Percentiles rank a stretch among this genome's conserved stretches.
These are phyloP conservation scores for Daedaleopsis sinensis DNA, from an alignment of 768 basidiomycete genomes.

Conservation along the genomic window DNA sequence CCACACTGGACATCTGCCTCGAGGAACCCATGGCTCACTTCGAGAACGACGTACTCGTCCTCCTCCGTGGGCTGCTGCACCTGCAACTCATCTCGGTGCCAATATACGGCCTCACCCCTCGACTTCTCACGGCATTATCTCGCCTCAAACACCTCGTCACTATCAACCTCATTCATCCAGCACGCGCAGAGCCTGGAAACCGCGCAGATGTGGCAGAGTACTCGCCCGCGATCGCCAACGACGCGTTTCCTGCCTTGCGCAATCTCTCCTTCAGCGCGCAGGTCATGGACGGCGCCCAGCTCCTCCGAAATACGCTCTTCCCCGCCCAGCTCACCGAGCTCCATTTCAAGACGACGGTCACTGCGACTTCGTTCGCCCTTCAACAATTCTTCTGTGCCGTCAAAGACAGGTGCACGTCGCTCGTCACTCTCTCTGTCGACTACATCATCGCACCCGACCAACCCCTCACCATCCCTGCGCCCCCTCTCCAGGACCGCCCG, in stretches of 20 bases:
- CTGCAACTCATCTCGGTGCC: slow-evolving; percentile 54
- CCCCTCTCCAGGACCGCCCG: slow-evolving; percentile 30
- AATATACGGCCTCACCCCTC: slow-evolving; percentile 51
- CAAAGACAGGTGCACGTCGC: slow-evolving; percentile 46
- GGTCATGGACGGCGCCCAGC: slow-evolving; percentile 38
- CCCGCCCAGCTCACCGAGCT: slow-evolving; percentile 47
- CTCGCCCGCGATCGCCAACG: slow-evolving; percentile 44
- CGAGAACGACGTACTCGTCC: slow-evolving; percentile 40
- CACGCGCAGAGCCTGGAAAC: slow-evolving; percentile 49
- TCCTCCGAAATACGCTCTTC: slow-evolving; percentile 41
- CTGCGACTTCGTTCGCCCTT: slow-evolving; percentile 47
- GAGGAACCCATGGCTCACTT: slow-evolving; percentile 41
- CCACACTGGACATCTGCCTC: slow-evolving; percentile 48
- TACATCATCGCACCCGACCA: slow-evolving; percentile 30
- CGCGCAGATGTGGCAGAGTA: slow-evolving; percentile 47
- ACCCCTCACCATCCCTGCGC: slow-evolving; percentile 16
- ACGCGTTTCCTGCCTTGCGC: slow-evolving; percentile 53
- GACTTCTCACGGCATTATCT: slow-evolving; percentile 48
- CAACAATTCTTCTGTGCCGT: slow-evolving; percentile 46
- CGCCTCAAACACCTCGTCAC: slow-evolving; percentile 43
- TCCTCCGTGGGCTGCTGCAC: slow-evolving; percentile 43
- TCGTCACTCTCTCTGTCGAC: slow-evolving; percentile 47
- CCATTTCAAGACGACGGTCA: slow-evolving; percentile 50
- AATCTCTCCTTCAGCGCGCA: slow-evolving; percentile 50
- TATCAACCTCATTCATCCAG: slow-evolving; percentile 50